Conservation (phyloP, 2,329 filamentous ascomycete species). For the Furcasterigmium furcatum region DNA sequence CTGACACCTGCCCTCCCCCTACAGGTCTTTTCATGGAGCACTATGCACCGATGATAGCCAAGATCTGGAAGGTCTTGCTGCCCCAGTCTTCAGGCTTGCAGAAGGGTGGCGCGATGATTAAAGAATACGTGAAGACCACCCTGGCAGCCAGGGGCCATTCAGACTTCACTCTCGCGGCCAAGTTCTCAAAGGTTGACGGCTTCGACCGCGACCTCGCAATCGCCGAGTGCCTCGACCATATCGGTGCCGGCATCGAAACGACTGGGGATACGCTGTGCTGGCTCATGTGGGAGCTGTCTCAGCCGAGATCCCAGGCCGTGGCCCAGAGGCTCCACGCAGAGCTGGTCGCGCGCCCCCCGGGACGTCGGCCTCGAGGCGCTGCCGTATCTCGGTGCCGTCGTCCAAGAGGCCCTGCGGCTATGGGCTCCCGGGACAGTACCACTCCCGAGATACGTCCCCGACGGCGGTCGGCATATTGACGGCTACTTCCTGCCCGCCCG, state of each 20-base stretch:
- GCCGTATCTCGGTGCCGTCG: constrained; percentile 8
- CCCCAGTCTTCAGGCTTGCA: neutral
- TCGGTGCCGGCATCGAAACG: constrained; percentile 23
- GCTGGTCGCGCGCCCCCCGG: neutral
- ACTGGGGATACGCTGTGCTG: constrained; percentile 12
- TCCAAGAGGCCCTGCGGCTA: constrained; percentile 7
- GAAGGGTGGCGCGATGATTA: neutral
- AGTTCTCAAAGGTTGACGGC: neutral
- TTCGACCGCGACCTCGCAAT: neutral
- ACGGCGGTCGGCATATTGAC: constrained; percentile 15
- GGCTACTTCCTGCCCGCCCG: constrained; percentile 14
- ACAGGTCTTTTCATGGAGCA: neutral
- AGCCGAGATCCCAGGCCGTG: neutral
- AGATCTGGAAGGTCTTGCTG: neutral
- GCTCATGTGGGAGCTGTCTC: constrained; percentile 3
- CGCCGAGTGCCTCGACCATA: constrained; percentile 16
- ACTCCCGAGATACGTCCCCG: constrained; percentile 12
- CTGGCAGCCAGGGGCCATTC: neutral
- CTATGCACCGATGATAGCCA: neutral
- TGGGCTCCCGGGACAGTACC: constrained; percentile 9
- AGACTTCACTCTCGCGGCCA: neutral
- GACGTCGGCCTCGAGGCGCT: constrained; percentile 2
- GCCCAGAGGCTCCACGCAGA: neutral
- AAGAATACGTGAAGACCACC: neutral
- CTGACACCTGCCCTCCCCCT: too few relatives aligned